Percentiles rank a stretch among this genome's conserved stretches.
Conservation (phyloP, 1,139 yeast genomes). For the Blastobotrys aristatus region DNA sequence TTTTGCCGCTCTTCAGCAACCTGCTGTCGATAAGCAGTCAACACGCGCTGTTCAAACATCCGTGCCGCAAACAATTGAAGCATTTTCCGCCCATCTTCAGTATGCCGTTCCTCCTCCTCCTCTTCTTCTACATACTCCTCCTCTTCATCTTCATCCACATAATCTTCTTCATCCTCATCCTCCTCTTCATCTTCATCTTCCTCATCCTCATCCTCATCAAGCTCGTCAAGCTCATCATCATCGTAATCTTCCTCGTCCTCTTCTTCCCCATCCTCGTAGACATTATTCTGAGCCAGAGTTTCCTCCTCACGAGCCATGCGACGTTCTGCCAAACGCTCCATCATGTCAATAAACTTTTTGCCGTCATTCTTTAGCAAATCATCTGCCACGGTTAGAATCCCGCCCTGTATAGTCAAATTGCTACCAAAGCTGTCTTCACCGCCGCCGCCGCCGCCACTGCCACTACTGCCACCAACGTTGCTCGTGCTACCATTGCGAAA, state of each 20-base stretch:
- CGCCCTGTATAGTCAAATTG: slow-evolving; percentile 37
- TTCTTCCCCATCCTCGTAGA: slow-evolving; percentile 36
- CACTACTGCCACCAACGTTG: neutral
- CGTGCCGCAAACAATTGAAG: slow-evolving; percentile 73
- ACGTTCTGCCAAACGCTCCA: slow-evolving; percentile 67
- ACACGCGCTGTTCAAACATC: slow-evolving; percentile 63
- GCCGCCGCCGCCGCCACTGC: neutral
- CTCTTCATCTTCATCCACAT: slow-evolving; percentile 28
- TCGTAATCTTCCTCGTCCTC: slow-evolving; percentile 27
- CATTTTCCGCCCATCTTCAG: slow-evolving; percentile 68
- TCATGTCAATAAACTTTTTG: slow-evolving; percentile 64
- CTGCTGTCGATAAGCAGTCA: slow-evolving; percentile 67
- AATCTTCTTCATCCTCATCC: slow-evolving; percentile 28
- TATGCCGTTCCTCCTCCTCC: slow-evolving; percentile 46
- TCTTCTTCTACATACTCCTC: slow-evolving; percentile 29
- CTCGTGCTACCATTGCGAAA: neutral
- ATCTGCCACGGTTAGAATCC: slow-evolving; percentile 63
- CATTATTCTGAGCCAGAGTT: slow-evolving; percentile 33
- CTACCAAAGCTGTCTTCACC: slow-evolving; percentile 30
- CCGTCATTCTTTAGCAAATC: slow-evolving; percentile 74
- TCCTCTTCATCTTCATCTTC: slow-evolving; percentile 26
- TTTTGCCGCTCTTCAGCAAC: slow-evolving; percentile 70
- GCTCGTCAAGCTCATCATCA: slow-evolving; percentile 25
- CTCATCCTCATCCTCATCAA: slow-evolving; percentile 26
- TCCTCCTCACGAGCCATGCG: slow-evolving; percentile 48